Percentiles rank a stretch among this genome's conserved stretches.
Evolutionary conservation across 257 asterid species (phyloP).

Genomic region (Rubia yunnanensis): DNA sequence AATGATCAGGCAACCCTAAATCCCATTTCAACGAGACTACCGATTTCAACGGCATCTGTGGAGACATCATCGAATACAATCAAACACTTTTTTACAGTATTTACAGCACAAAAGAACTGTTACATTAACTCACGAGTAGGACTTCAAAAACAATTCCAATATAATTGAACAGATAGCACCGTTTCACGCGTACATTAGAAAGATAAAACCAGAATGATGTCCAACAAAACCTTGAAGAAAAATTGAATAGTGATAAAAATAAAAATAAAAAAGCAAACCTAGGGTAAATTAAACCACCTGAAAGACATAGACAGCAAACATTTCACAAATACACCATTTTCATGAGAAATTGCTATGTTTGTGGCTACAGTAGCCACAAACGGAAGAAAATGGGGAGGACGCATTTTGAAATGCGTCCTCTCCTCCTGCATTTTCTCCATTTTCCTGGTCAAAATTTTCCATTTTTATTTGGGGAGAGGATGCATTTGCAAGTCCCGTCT

Average conservation of each 20-base stretch:
- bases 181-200: neutral
- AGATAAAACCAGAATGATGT: neutral
- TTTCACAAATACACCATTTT: neutral
- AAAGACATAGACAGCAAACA: neutral
- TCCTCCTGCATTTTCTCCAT: no score
- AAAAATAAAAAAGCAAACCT: no score
- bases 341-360: no score
- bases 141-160: neutral
- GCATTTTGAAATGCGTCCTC: no score
- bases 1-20: slow-evolving; percentile 82
- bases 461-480: no score
- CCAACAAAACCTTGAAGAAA: neutral
- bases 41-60: slow-evolving; percentile 62
- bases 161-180: neutral
- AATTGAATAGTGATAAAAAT: neutral
- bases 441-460: no score
- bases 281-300: neutral
- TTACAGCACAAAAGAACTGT: neutral
- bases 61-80: slow-evolving; percentile 5
- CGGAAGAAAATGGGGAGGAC: no score
- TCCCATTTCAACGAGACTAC: slow-evolving; percentile 85
- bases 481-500: no score
- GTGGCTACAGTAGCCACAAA: no score
- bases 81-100: neutral
- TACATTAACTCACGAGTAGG: neutral